These are phyloP conservation scores for Venturia nashicola DNA, from an alignment of 2,329 filamentous ascomycete species.

Conservation along the genomic window DNA sequence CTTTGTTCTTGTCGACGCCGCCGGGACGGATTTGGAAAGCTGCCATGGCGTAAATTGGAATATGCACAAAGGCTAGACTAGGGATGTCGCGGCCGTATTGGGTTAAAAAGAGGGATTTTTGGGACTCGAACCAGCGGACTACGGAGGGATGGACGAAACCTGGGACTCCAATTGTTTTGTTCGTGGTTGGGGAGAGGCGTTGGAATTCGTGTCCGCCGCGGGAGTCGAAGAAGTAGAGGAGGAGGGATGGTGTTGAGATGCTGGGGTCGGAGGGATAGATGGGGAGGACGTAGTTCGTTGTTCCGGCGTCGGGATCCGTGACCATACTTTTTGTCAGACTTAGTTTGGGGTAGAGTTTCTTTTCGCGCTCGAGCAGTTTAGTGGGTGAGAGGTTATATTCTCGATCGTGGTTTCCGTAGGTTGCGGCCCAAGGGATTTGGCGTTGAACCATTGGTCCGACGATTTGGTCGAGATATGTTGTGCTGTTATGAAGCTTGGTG, in stretches of 20 bases:
- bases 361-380: conserved; percentile 30
- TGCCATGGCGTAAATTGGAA: conserved; percentile 33
- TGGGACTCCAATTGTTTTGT: conserved; percentile 19
- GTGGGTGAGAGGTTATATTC: conserved; percentile 43
- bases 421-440: conserved; percentile 49
- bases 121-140: conserved; percentile 32
- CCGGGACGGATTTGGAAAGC: conserved; percentile 24
- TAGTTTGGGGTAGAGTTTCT: conserved; percentile 16
- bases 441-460: conserved; percentile 45
- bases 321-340: conserved; percentile 34
- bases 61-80: conserved; percentile 44
- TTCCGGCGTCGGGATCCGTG: conserved; percentile 23
- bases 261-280: conserved; percentile 39
- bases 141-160: conserved; percentile 35
- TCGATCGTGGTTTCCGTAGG: conserved; percentile 61
- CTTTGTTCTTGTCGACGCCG: conserved; percentile 29
- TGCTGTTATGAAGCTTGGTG: conserved; percentile 41
- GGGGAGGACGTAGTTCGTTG: conserved; percentile 44
- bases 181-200: conserved; percentile 18
- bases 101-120: conserved; percentile 18
- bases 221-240: conserved; percentile 65
- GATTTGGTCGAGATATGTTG: conserved; percentile 46
- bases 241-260: conserved; percentile 31
- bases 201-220: conserved; percentile 44
- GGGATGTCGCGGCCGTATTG: conserved; percentile 29